Base-by-base conservation (phyloP, 805 yeast genomes). In the Suhomyces faveliae region DNA sequence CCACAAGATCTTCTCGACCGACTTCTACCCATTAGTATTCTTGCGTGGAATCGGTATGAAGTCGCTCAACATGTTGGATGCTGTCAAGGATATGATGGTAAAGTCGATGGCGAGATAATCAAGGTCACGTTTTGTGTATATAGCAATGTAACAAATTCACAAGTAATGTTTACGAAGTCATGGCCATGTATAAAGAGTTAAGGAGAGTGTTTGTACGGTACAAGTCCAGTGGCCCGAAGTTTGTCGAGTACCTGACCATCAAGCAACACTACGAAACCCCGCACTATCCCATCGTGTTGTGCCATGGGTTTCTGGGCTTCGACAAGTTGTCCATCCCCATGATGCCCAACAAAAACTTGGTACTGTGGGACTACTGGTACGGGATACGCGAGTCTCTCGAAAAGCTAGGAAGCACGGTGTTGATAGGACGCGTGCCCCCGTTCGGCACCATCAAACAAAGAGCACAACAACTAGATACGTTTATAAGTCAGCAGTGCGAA, bases 281-380 rank as follows among this genome's bases (percentile, higher is more conserved):
- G 0, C 78, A 79, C 54, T 71, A 76, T 57, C 96, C 96, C 0
- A 79, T 89, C 1, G 85, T 89, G 0, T 64, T 89, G 22, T 89
- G 96, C 57, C 97, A 89, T 68, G 97, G 97, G 0, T 75, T 89
- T 20, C 81, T 88, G 0, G 97, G 97, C 1, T 89, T 88, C 56
- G 95, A 87, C 56, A 74, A 62, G 43, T 48, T 72, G 38, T 48
- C 57, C 1, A 49, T 67, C 6, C 44, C 37, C 20, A 20, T 20
- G 46, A 47, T 48, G 22, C 39, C 57, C 25, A 42, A 56, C 11
- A 44, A 49, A 27, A 50, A 35, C 11, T 21, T 51, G 29, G 57
- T 72, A 12, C 68, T 73, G 37, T 66, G 88, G 20, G 85, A 85
- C 49, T 90, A 91, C 60, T 91, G 96, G 96, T 75, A 78, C 49